Conservation (phyloP, 192 early-diverging fungal genomes). For the Rhizoclosmatium globosum region DNA sequence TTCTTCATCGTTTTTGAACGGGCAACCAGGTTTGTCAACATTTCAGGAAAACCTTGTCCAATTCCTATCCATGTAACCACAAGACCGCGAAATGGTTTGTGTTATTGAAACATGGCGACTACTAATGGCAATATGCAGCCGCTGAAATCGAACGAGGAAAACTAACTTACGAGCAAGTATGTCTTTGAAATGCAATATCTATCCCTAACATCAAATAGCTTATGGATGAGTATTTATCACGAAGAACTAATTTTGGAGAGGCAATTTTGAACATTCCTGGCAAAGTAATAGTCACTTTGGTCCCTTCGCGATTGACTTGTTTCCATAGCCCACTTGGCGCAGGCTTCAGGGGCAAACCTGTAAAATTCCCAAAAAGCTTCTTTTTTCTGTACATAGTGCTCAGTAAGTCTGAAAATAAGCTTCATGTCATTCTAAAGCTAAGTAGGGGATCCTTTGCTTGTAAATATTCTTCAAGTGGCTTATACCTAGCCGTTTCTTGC, state of each 20-base stretch:
- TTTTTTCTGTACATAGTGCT: slow-evolving; percentile 13
- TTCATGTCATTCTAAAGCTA: background rate
- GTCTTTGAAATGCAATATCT: background rate
- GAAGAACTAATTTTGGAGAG: slow-evolving; percentile 15
- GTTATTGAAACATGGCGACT: background rate
- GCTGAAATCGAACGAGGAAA: slow-evolving; percentile 51
- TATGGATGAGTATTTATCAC: slow-evolving; percentile 39
- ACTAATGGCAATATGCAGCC: slow-evolving; percentile 7
- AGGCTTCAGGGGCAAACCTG: slow-evolving; percentile 48
- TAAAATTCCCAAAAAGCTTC: slow-evolving; percentile 56
- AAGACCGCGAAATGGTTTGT: slow-evolving; percentile 9
- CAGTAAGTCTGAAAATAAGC: slow-evolving; percentile 8
- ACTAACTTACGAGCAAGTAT: slow-evolving; percentile 45
- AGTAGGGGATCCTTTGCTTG: slow-evolving; percentile 51
- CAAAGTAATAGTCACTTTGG: background rate
- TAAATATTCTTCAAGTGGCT: slow-evolving; percentile 53
- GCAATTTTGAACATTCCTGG: background rate
- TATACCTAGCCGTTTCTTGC: slow-evolving; percentile 52
- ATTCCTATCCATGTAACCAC: slow-evolving; percentile 5
- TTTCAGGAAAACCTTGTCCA: slow-evolving; percentile 24
- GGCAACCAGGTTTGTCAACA: slow-evolving; percentile 36
- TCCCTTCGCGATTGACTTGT: background rate
- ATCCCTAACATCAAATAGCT: background rate
- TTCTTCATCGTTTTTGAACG: no score
- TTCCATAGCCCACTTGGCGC: slow-evolving; percentile 45